These are phyloP conservation scores for Komagataella populi DNA, from an alignment of 805 yeast genomes.

Conservation along the genomic window DNA sequence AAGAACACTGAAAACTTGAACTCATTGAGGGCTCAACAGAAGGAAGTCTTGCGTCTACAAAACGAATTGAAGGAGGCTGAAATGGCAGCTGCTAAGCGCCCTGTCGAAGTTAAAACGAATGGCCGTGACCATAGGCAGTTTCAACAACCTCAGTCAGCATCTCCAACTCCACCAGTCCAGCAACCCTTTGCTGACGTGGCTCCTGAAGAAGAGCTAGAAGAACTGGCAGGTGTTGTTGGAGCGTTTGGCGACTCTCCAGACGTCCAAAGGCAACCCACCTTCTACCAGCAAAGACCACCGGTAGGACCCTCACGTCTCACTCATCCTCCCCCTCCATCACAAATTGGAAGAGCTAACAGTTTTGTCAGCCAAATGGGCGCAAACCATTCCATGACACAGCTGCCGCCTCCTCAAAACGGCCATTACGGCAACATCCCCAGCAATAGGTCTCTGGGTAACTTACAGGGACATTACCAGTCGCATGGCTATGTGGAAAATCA, in stretches of 20 bases:
- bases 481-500: neutral
- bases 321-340: neutral
- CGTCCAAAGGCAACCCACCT: neutral
- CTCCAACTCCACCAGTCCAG: neutral
- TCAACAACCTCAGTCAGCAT: neutral
- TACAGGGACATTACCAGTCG: neutral
- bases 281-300: neutral
- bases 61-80: constrained; percentile 15
- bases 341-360: neutral
- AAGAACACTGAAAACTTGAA: constrained; percentile 16
- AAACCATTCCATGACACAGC: neutral
- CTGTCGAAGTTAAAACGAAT: neutral
- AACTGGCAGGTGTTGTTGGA: neutral
- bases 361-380: neutral
- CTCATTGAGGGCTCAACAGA: constrained; percentile 13
- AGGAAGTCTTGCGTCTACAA: constrained; percentile 9
- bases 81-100: neutral
- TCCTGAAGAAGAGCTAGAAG: neutral
- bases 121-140: neutral
- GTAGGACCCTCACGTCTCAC: neutral
- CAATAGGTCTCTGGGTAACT: neutral
- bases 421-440: neutral
- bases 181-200: neutral
- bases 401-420: neutral
- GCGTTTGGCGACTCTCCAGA: neutral